Evolutionary conservation across 495 filamentous ascomycete species (phyloP).

Genomic region (Trichoderma erinaceum): DNA sequence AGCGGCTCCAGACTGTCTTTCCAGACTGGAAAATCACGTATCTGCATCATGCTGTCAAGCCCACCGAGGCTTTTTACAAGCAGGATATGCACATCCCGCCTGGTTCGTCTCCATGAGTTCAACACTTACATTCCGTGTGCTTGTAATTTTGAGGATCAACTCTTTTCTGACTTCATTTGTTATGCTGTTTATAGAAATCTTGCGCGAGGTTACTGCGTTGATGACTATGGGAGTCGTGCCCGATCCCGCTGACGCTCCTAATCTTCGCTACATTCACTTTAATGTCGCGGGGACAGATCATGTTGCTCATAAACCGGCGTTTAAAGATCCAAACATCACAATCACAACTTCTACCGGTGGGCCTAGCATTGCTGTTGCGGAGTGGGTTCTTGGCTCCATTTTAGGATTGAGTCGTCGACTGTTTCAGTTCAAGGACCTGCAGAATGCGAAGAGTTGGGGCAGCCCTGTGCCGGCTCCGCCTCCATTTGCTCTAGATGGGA

Average conservation of each 20-base stretch:
- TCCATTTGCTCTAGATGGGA: background rate
- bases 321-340: constrained; percentile 54
- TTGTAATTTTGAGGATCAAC: background rate
- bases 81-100: constrained; percentile 4
- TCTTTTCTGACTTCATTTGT: background rate
- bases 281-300: background rate
- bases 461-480: constrained; percentile 25
- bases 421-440: constrained; percentile 4
- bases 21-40: background rate
- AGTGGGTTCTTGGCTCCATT: constrained; percentile 38
- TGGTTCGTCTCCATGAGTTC: background rate
- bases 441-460: constrained; percentile 24
- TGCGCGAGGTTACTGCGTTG: background rate
- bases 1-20: background rate
- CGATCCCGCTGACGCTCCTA: constrained; percentile 2
- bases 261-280: constrained; percentile 1
- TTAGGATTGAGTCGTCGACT: constrained; percentile 22
- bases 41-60: background rate
- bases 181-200: background rate
- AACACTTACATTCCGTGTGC: background rate
- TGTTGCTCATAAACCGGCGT: constrained; percentile 34
- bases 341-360: constrained; percentile 55
- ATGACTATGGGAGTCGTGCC: constrained; percentile 1
- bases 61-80: background rate
- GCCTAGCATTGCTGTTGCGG: constrained; percentile 34